Conservation (phyloP, 306 rosid species). For the Parietaria judaica region DNA sequence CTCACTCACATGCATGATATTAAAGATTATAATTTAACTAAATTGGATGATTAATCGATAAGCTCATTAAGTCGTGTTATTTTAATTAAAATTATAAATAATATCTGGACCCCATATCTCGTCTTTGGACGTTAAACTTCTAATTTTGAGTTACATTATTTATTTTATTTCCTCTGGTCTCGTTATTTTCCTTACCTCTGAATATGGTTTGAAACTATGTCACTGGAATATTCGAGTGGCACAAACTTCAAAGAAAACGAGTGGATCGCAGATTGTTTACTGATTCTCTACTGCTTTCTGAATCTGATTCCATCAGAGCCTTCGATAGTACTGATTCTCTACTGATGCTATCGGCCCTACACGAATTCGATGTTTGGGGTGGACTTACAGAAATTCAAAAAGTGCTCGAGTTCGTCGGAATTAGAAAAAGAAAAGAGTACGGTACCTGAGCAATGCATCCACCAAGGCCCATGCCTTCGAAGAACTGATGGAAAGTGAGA, state of each 20-base stretch:
- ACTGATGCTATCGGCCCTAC: no score
- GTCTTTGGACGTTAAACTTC: no score
- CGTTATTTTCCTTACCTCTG: no score
- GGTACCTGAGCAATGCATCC: slow-evolving; percentile 41
- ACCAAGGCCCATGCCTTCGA: slow-evolving; percentile 54
- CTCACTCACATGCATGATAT: neutral
- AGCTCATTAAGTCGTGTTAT: no score
- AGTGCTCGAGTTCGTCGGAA: no score
- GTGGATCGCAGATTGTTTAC: neutral
- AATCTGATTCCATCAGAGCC: neutral
- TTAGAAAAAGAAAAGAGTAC: no score
- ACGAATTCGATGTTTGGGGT: neutral
- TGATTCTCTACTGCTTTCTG: neutral
- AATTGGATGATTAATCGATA: no score
- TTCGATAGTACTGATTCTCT: neutral
- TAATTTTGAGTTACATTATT: no score
- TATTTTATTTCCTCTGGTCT: no score
- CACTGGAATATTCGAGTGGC: neutral
- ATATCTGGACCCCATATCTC: no score
- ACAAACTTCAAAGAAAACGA: neutral
- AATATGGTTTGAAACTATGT: no score
- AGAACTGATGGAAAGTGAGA: slow-evolving; percentile 54
- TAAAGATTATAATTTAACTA: neutral
- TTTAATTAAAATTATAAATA: no score
- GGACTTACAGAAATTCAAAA: neutral